Base-by-base conservation (phyloP, 2,329 filamentous ascomycete genomes). In the Talaromyces amestolkiae region DNA sequence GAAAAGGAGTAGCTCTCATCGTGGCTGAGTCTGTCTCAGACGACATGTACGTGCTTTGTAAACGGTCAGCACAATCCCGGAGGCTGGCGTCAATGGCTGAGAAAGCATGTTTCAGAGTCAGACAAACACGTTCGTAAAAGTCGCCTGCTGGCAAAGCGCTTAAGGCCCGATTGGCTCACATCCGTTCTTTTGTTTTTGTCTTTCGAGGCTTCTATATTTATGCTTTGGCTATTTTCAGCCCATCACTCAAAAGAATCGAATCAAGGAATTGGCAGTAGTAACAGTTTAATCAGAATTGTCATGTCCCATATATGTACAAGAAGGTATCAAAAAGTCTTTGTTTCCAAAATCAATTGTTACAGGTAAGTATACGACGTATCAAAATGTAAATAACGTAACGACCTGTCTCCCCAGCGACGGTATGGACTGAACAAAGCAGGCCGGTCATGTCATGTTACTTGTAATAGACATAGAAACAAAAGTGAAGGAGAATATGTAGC, bases 301-400 rank as follows among this genome's bases (percentile, higher is more conserved):
- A 51, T 61, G 45, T 61, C 59, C 59, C 45, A 61, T 51, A 31
- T 62, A 62, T 62, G 17, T 62, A 62, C 60, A 62, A 62, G 60
- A 62, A 62, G 60, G 45, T 62, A 53, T 53, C 35, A 33, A 41
- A 41, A 60, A 60, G 17, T 41, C 37, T 62, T 62, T 54, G 47
- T 62, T 53, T 62, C 47, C 60, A 43, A 51, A 61, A 49, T 62
- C 60, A 54, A 62, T 62, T 62, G 60, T 49, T 62, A 54, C 33
- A 61, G 22, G 59, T 33, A 61, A 54, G 60, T 56, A 56, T 62
- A 62, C 22, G 53, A 61, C 59, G 45, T 43, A 62, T 54, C 47
- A 17, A 39, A 37, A 11, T 5, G 53, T 56, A 56, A 56, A 56
- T 56, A 24, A 39, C 19, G n/a, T 19, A 17, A 19, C n/a, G 51